Conservation (phyloP, 768 basidiomycete species). For the Paxillus involutus region DNA sequence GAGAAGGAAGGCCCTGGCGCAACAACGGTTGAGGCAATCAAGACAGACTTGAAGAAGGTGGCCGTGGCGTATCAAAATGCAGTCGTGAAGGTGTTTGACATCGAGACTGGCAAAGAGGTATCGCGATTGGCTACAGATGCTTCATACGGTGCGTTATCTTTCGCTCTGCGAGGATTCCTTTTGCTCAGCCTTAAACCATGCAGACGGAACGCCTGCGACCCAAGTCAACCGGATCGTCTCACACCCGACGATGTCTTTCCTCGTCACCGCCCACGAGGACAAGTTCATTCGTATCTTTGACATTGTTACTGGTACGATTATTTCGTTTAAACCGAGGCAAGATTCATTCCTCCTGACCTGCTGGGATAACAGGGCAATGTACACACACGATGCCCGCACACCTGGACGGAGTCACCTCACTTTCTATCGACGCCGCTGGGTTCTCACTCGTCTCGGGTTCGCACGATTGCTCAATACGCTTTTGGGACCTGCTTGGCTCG, state of each 20-base stretch:
- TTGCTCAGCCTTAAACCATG: conserved; percentile 4
- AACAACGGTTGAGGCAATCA: conserved; percentile 81
- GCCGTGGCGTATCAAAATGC: conserved; percentile 91
- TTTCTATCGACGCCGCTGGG: conserved; percentile 85
- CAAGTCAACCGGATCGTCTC: conserved; percentile 87
- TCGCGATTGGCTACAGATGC: conserved; percentile 59
- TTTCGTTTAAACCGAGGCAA: neutral
- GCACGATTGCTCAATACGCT: conserved; percentile 91
- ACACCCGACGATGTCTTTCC: conserved; percentile 85
- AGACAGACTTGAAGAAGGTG: conserved; percentile 79
- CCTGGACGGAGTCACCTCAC: conserved; percentile 86
- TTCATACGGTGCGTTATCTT: conserved; percentile 49
- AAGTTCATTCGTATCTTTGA: conserved; percentile 91
- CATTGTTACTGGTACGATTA: conserved; percentile 65
- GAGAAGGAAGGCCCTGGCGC: conserved; percentile 62
- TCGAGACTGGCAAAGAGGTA: conserved; percentile 83
- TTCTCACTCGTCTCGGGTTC: conserved; percentile 87
- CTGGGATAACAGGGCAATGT: conserved; percentile 61
- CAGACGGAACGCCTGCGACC: conserved; percentile 73
- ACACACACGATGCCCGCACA: conserved; percentile 91
- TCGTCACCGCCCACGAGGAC: conserved; percentile 93
- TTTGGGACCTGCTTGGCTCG: conserved; percentile 89
- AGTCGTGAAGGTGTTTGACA: conserved; percentile 86
- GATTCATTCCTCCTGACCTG: conserved; percentile 1
- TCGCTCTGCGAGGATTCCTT: conserved; percentile 1